Percentiles rank a stretch among this genome's conserved stretches.
Evolutionary conservation across 371 early-diverging fungal species (phyloP).

Genomic region (Dinochytrium kinnereticum): DNA sequence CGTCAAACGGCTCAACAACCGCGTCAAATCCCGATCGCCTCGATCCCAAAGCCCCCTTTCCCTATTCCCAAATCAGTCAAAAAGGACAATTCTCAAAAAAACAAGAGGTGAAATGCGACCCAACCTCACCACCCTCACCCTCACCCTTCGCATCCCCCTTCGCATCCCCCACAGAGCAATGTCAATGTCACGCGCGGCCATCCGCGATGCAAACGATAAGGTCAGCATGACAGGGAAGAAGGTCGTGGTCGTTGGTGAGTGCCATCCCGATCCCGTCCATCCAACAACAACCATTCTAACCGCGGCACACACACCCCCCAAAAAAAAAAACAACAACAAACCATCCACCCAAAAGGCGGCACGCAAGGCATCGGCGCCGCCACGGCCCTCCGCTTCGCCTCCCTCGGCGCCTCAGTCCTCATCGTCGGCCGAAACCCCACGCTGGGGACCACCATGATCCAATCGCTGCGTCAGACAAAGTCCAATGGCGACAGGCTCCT

Average conservation of each 20-base stretch:
- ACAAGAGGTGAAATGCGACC: no score
- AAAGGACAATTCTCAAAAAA: no score
- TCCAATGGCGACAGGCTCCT: background rate
- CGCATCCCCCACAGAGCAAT: no score
- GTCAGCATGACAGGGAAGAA: conserved; percentile 1
- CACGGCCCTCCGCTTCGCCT: conserved; percentile 20
- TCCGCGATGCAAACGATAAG: conserved; percentile 12
- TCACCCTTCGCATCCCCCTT: no score
- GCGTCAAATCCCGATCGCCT: no score
- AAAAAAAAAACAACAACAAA: background rate
- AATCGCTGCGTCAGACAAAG: conserved; percentile 10
- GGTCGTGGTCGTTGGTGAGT: conserved; percentile 24
- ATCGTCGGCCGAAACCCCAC: conserved; percentile 18
- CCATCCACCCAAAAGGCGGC: conserved; percentile 22
- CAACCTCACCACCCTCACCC: no score
- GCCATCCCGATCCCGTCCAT: background rate
- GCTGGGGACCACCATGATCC: conserved; percentile 16
- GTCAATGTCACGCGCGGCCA: conserved; percentile 8
- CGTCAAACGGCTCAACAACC: no score
- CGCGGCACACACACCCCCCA: no score
- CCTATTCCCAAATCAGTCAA: no score
- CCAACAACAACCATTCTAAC: no score
- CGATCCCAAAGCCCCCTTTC: no score
- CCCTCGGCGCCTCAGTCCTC: conserved; percentile 20
- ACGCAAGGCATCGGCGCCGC: conserved; percentile 43